Evolutionary conservation across 768 basidiomycete genomes (phyloP).

Genomic region (Auricularia cornea): DNA sequence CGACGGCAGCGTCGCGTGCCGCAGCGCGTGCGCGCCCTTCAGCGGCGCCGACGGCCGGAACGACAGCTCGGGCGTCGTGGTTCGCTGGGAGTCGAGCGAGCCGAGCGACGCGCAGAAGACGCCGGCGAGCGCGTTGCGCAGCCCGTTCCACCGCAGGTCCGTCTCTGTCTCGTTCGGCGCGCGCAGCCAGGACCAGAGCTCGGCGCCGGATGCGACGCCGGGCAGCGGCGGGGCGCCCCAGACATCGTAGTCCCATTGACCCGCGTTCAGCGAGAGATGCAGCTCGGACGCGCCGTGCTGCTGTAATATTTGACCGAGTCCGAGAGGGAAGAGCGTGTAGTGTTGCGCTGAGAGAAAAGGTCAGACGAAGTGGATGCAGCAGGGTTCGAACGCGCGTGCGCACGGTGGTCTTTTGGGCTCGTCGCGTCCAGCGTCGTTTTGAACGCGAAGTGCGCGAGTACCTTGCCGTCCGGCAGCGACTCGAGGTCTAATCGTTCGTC

Average conservation of each 20-base stretch:
- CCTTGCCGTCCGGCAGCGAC: constrained; percentile 74
- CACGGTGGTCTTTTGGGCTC: constrained; percentile 25
- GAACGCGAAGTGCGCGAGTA: constrained; percentile 76
- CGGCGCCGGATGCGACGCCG: constrained; percentile 77
- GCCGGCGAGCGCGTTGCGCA: constrained; percentile 85
- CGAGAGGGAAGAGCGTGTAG: constrained; percentile 78
- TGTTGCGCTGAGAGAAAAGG: constrained; percentile 54
- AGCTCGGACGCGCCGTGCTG: constrained; percentile 82
- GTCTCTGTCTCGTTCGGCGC: constrained; percentile 34
- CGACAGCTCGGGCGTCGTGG: constrained; percentile 53
- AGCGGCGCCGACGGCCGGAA: constrained; percentile 36
- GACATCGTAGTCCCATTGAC: constrained; percentile 79
- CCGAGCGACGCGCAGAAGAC: constrained; percentile 92
- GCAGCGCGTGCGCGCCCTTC: constrained; percentile 33
- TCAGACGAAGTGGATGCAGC: not conserved
- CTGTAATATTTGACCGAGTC: constrained; percentile 78
- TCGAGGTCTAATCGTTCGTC: constrained; percentile 44
- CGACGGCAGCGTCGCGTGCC: constrained; percentile 70
- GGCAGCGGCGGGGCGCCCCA: constrained; percentile 78
- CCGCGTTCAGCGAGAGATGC: constrained; percentile 83
- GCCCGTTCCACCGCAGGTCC: constrained; percentile 71
- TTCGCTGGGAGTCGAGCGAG: constrained; percentile 64
- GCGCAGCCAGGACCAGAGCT: constrained; percentile 83
- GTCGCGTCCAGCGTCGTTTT: constrained; percentile 49
- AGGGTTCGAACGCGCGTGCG: constrained; percentile 2